These are phyloP conservation scores for Heliophila coronopifolia DNA, from an alignment of 441 rosid genomes.

Conservation along the genomic window DNA sequence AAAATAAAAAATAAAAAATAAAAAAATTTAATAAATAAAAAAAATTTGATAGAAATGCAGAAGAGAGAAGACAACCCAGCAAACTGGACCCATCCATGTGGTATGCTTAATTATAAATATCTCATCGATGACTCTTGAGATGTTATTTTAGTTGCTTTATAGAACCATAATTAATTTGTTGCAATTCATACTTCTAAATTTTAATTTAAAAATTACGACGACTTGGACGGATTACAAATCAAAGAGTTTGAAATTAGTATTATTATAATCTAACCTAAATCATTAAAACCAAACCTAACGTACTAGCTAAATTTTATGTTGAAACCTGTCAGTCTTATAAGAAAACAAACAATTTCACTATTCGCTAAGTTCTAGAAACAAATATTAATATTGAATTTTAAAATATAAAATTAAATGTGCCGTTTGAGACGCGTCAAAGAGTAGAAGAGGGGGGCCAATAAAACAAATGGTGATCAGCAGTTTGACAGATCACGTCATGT, in stretches of 20 bases:
- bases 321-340: constrained; percentile 13
- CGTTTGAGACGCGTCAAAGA: constrained; percentile 26
- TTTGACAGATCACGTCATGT: constrained; percentile 32
- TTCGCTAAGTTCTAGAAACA: constrained; percentile 7
- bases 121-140: constrained; percentile 19
- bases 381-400: neutral
- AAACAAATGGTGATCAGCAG: constrained; percentile 26
- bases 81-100: constrained; percentile 25
- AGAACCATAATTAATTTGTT: constrained; percentile 12
- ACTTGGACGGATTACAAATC: constrained; percentile 1
- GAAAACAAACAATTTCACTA: neutral
- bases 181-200: too few relatives aligned
- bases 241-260: neutral
- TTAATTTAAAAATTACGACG: too few relatives aligned
- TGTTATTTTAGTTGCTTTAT: constrained; percentile 1
- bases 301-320: neutral
- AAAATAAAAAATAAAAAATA: neutral
- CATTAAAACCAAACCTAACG: constrained; percentile 5
- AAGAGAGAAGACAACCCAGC: constrained; percentile 9
- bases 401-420: neutral
- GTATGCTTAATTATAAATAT: constrained; percentile 18
- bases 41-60: constrained; percentile 1
- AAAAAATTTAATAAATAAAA: neutral
- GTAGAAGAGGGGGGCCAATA: neutral
- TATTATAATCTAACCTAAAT: neutral